phyloP scores from a whole-genome alignment of 106 monocot genomes.

The Dendrobium nobile region DNA sequence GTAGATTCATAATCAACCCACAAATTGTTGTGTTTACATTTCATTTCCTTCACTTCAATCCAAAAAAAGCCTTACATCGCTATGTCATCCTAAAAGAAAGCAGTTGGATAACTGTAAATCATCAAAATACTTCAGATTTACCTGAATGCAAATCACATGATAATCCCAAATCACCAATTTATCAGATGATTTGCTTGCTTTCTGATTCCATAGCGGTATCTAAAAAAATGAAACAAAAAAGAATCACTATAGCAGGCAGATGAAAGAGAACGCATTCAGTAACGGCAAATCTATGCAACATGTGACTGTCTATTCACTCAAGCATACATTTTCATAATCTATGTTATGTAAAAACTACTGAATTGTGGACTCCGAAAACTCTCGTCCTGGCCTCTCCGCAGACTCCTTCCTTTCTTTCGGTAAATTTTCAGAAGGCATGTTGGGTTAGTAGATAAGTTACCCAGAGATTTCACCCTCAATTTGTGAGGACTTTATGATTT shows the following conservation, averaged over 20 bases:
- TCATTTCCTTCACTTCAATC: background rate
- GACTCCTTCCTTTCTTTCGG: too few relatives aligned
- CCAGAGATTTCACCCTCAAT: too few relatives aligned
- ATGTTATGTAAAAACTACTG: background rate
- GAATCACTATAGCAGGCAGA: background rate
- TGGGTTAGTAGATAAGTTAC: too few relatives aligned
- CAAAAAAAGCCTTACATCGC: background rate
- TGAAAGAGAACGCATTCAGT: background rate
- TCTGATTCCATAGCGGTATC: constrained; percentile 82
- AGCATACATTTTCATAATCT: background rate
- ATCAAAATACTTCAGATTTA: constrained; percentile 18
- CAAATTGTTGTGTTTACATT: background rate
- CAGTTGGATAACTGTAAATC: background rate
- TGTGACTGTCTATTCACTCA: background rate
- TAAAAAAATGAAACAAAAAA: constrained; percentile 14
- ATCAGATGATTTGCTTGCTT: constrained; percentile 57
- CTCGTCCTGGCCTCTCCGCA: too few relatives aligned
- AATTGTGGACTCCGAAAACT: background rate
- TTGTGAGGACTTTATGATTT: too few relatives aligned
- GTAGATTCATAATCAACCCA: background rate
- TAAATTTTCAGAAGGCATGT: too few relatives aligned
- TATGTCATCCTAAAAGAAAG: background rate
- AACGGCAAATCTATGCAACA: background rate
- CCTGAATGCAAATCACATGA: constrained; percentile 95
- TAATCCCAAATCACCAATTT: constrained; percentile 90